Evolutionary conservation across 441 rosid species (phyloP).

Genomic region (Adansonia madagascariensis): DNA sequence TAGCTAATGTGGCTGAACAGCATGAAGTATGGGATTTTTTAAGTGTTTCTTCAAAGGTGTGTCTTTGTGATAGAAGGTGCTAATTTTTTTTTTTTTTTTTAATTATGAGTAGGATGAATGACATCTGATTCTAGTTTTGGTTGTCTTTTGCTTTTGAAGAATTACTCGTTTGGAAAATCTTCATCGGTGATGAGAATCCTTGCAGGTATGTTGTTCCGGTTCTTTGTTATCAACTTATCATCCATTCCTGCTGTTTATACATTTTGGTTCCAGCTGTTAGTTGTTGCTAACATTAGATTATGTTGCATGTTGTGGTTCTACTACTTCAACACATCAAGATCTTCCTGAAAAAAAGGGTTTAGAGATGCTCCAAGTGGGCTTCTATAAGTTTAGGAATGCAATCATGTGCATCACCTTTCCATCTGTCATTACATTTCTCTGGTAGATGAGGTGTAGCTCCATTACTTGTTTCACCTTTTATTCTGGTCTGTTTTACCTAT

Average conservation of each 20-base stretch:
- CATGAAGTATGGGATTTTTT: conserved; percentile 99
- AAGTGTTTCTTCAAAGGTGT: conserved; percentile 84
- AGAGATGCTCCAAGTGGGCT: not conserved
- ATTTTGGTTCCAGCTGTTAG: conserved; percentile 13
- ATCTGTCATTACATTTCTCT: conserved; percentile 9
- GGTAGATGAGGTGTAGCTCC: not conserved
- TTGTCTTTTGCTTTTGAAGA: conserved; percentile 53
- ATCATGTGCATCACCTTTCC: conserved; percentile 1
- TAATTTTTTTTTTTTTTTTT: not conserved
- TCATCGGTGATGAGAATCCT: conserved; percentile 88
- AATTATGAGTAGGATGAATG: conserved; percentile 12
- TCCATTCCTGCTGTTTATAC: conserved; percentile 21
- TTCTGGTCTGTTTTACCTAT: not conserved
- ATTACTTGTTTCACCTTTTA: not conserved
- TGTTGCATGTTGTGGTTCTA: not conserved
- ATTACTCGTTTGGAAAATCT: conserved; percentile 91
- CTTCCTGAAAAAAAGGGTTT: not conserved
- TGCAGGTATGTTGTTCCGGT: conserved; percentile 64
- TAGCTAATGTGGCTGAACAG: conserved; percentile 98
- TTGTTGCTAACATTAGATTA: not conserved
- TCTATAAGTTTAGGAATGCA: conserved; percentile 4
- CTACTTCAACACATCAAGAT: not conserved
- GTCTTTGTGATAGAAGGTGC: conserved; percentile 12
- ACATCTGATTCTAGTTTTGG: conserved; percentile 29
- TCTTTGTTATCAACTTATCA: conserved; percentile 26